Base-by-base conservation (phyloP, 495 filamentous ascomycete species). In the Bacidia rubella region DNA sequence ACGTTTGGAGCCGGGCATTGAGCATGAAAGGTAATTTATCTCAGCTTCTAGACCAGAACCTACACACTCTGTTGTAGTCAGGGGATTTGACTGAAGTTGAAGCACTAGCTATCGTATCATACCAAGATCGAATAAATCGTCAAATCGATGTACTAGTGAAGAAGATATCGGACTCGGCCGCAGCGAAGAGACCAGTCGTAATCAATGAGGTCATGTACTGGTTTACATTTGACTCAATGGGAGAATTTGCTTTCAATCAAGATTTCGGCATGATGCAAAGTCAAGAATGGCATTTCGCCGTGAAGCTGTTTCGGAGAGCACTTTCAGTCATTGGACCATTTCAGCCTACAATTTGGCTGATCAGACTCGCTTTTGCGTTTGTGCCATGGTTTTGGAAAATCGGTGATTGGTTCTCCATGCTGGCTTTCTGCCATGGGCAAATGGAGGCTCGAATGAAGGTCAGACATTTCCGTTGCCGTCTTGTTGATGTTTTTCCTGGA, bases 41-140 rank as follows among this genome's bases (percentile, higher is more conserved):
- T n/a, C n/a, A n/a, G n/a, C n/a, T n/a, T n/a, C n/a, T n/a, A n/a
- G n/a, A n/a, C n/a, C n/a, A n/a, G n/a, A n/a, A n/a, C n/a, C n/a
- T n/a, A n/a, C n/a, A n/a, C n/a, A n/a, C n/a, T n/a, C n/a, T n/a
- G n/a, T n/a, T n/a, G n/a, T n/a, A n/a, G n/a, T n/a, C n/a, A n/a
- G n/a, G n/a, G n/a, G n/a, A n/a, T n/a, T n/a, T n/a, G n/a, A n/a
- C n/a, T n/a, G n/a, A n/a, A n/a, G n/a, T n/a, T n/a, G n/a, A n/a
- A n/a, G n/a, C n/a, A n/a, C 20, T 9, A 54, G 42, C 42, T 12
- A 11, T 55, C 15, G 60, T 62, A 2, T 24, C 66, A 2, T 47
- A 62, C 0, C 60, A 51, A 2, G 69, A 70, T 19, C 42, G 43
- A n/a, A 44, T 53, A 38, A 63, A 67, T 47, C 52, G 54, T 2